Base-by-base conservation (phyloP, 331 rosid species). In the Quercus tomentella region DNA sequence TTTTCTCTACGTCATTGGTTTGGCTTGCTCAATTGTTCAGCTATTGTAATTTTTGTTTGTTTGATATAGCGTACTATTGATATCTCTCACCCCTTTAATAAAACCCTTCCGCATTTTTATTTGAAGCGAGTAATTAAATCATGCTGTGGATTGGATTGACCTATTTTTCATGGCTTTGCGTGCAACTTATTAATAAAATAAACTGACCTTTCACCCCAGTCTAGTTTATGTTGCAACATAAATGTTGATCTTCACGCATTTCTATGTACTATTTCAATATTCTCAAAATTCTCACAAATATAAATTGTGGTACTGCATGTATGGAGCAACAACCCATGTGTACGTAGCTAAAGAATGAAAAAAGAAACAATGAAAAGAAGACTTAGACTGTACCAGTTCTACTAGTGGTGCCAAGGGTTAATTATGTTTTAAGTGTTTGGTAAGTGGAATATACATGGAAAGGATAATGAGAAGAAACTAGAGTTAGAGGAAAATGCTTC, bases 21-120 rank as follows among this genome's bases (percentile, higher is more conserved):
- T 49, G 65, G 77, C 55, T 74, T 66, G 72, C 58, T 74, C 76
- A 28, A 56, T 71, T 66, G 4, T 52, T 26, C 69, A 65, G 79
- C 58, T 61, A 45, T 63, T 70, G 30, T 37, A 65, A 69, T 23
- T 71, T 58, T 77, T 61, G 6, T 30, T 61, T 61, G 35, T 70
- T 69, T 16, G 21, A 55, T 72, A 43, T 54, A 72, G 61, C 81
- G 22, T 72, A 71, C 72, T 18, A 63, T 62, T 76, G 30, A 14
- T n/a, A 63, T 49, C 18, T 58, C 43, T 16, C 4, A 62, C 4
- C n/a, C 37, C 69, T 62, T 26, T 62, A 8, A 61, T 12, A 25
- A 31, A 25, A 4, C 1, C 1, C 35, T 23, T 12, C 18, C 33
- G 1, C 5, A 9, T 23, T 23, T 22, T 61, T 14, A 12, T 25